Conservation (phyloP, 208 protist species). For the Crithidia sp. region DNA sequence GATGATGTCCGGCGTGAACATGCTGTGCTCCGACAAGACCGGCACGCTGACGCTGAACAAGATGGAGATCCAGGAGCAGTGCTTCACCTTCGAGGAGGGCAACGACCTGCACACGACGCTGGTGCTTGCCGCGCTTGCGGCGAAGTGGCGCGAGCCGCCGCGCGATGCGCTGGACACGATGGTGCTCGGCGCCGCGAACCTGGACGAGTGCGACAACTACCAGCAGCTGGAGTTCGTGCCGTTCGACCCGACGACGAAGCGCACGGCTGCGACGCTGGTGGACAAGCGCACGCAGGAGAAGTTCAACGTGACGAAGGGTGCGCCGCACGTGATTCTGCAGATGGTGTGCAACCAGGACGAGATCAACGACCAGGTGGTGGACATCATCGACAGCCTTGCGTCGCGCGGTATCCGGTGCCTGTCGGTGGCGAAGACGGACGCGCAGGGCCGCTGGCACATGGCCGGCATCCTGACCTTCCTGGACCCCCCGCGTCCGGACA, state of each 20-base stretch:
- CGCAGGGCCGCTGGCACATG: slow-evolving; percentile 73
- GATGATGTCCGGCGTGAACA: slow-evolving; percentile 88
- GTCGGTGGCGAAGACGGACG: slow-evolving; percentile 64
- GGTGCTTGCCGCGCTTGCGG: slow-evolving; percentile 81
- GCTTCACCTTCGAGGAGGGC: slow-evolving; percentile 71
- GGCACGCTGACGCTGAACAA: slow-evolving; percentile 95
- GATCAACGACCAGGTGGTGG: slow-evolving; percentile 72
- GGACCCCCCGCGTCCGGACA: slow-evolving; percentile 93
- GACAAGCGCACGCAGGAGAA: slow-evolving; percentile 65
- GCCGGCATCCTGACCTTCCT: slow-evolving; percentile 91
- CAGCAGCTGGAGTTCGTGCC: slow-evolving; percentile 70
- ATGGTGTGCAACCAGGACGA: slow-evolving; percentile 80
- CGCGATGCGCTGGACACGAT: slow-evolving; percentile 92
- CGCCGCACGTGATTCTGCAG: slow-evolving; percentile 83
- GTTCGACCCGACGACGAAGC: slow-evolving; percentile 75
- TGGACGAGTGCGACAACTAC: slow-evolving; percentile 86
- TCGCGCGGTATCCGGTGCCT: slow-evolving; percentile 79
- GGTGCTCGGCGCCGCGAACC: slow-evolving; percentile 73
- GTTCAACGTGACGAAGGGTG: slow-evolving; percentile 90
- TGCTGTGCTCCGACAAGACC: slow-evolving; percentile 96
- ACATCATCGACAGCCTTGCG: slow-evolving; percentile 74
- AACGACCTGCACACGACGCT: slow-evolving; percentile 67
- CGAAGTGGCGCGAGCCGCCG: slow-evolving; percentile 91
- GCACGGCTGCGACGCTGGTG: slow-evolving; percentile 67
- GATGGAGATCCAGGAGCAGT: slow-evolving; percentile 87